Evolutionary conservation across 192 early-diverging fungal genomes (phyloP).

Genomic region (Dissophora globulifera): DNA sequence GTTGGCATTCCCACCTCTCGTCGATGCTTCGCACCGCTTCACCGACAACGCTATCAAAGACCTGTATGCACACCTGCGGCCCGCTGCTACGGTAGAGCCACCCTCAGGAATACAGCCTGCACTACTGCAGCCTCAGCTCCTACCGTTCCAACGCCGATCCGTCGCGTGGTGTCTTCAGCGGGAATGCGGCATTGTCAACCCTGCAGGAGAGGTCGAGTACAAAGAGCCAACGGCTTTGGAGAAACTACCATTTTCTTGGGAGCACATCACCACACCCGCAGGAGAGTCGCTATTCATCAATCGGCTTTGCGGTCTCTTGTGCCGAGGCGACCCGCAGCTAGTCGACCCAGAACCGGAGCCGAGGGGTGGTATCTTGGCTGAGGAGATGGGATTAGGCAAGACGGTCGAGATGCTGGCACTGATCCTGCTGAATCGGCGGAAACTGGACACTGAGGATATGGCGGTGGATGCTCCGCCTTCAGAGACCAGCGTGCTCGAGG

Average conservation of each 20-base stretch:
- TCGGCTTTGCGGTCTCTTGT: conserved; percentile 13
- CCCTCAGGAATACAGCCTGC: conserved; percentile 13
- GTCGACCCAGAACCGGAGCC: conserved; percentile 1
- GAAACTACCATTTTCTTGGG: conserved; percentile 36
- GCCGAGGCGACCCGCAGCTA: background rate
- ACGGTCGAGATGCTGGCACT: conserved; percentile 72
- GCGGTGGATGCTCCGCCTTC: background rate
- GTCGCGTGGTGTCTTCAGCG: conserved; percentile 28
- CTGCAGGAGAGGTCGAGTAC: conserved; percentile 16
- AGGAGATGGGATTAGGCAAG: conserved; percentile 79
- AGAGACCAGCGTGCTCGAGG: background rate
- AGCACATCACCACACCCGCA: background rate
- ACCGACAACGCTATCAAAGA: conserved; percentile 28
- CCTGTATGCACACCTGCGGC: conserved; percentile 21
- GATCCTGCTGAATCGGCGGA: conserved; percentile 58
- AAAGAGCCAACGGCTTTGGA: conserved; percentile 7
- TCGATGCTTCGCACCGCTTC: background rate
- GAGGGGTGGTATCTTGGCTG: conserved; percentile 60
- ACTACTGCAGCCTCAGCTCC: conserved; percentile 4
- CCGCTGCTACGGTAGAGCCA: background rate
- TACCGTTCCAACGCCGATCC: conserved; percentile 24
- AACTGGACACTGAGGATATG: background rate
- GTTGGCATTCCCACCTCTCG: conserved; percentile 16
- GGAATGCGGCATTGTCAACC: conserved; percentile 19
- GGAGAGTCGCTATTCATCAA: conserved; percentile 10